Evolutionary conservation across 208 protist genomes (phyloP).

Genomic region (Acanthamoeba royreba): DNA sequence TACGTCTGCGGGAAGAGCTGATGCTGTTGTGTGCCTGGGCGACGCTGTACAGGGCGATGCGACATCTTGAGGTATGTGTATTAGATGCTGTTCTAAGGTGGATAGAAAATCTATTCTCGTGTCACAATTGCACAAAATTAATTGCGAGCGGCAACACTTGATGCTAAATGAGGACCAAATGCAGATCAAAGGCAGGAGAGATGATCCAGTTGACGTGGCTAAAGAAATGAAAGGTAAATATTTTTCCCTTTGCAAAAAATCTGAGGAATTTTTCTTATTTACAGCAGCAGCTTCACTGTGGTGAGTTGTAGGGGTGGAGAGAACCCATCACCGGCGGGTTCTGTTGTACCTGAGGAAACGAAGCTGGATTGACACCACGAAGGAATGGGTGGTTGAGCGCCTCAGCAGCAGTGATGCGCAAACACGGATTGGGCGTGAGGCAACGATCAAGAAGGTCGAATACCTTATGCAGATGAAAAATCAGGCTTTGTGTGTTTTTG

Average conservation of each 20-base stretch:
- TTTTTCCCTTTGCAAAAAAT: neutral
- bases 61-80: neutral
- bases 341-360: neutral
- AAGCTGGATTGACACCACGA: neutral
- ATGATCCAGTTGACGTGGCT: too few species aligned
- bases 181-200: too few species aligned
- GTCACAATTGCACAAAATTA: too few species aligned
- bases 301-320: too few species aligned
- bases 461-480: too few species aligned
- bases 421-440: conserved; percentile 45
- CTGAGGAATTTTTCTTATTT: neutral
- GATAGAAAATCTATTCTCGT: too few species aligned
- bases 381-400: conserved; percentile 65
- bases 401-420: conserved; percentile 58
- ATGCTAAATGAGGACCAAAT: neutral
- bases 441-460: conserved; percentile 58
- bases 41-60: neutral
- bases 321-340: neutral
- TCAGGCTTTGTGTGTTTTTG: neutral
- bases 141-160: neutral
- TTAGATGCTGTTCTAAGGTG: neutral
- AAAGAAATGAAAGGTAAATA: neutral
- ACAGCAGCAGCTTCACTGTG: too few species aligned
- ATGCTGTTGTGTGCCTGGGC: too few species aligned
- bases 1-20: neutral